phyloP scores from a whole-genome alignment of 2,329 filamentous ascomycete genomes.

The Colletotrichum sp. region DNA sequence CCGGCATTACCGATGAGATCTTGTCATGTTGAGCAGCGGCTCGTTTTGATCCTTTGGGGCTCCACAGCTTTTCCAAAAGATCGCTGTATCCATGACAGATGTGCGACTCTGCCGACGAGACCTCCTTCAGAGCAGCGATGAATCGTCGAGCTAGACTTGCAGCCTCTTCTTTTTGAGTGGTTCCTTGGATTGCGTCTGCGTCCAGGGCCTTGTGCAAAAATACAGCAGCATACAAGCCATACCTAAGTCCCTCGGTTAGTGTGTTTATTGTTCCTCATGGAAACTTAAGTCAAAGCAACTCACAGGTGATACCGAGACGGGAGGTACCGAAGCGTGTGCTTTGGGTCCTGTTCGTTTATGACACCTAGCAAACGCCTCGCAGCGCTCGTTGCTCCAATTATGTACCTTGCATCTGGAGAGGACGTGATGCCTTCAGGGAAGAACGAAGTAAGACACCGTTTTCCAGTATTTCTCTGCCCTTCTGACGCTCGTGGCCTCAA shows the following conservation, averaged over 20 bases:
- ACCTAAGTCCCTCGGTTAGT: rapidly evolving
- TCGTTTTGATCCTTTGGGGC: not conserved
- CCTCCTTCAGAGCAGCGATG: not conserved
- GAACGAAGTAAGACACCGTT: not conserved
- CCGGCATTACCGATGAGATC: rapidly evolving
- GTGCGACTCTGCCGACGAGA: not conserved
- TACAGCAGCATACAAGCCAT: not conserved
- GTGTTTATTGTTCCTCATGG: not conserved
- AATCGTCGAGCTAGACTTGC: not conserved
- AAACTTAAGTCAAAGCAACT: not conserved
- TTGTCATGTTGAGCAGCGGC: not conserved
- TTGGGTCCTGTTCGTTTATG: not conserved
- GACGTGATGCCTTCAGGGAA: not conserved
- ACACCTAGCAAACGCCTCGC: not conserved
- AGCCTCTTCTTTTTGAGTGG: not conserved
- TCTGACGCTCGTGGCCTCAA: not conserved
- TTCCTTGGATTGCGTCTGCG: not conserved
- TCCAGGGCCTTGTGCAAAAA: not conserved
- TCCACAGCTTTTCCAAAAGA: not conserved
- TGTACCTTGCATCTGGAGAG: not conserved
- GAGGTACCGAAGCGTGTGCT: not conserved
- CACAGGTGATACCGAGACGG: not conserved
- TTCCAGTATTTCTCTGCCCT: not conserved
- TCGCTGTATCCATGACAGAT: not conserved
- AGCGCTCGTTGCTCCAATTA: not conserved